Base-by-base conservation (phyloP, 163 green algal genomes). In the Coccomyxa subellipsoidea region DNA sequence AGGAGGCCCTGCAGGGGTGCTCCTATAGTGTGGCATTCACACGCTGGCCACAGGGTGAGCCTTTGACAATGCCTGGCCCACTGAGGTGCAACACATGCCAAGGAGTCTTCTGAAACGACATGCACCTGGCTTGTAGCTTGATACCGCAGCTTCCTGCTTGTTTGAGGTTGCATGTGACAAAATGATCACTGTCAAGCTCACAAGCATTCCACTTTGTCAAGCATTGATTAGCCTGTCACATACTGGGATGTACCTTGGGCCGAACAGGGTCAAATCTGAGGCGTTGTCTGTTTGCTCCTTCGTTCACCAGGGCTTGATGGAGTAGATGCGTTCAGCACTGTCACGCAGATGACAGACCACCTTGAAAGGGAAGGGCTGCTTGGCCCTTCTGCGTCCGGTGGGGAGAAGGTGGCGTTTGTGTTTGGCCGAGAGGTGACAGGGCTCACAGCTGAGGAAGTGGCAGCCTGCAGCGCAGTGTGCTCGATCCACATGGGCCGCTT, bases 381-480 rank as follows among this genome's bases (percentile, higher is more conserved):
- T 8, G n/a, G 47, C 47, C 47, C 47, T 66, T 66, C 47, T 0
- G 8, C 3, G 66, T 18, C 1, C 6, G 4, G 10, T 36, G 66
- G 29, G 27, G 29, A 73, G 8, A 73, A 36, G 32, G 72, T 85
- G 75, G 80, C 85, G 76, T n/a, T 95, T 18, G 82, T 95, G 32
- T 89, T 90, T 79, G 71, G 84, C 2, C 79, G 85, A 2, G 80
- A 87, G 25, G 76, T 86, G n/a, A 82, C 84, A 70, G 85, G 86
- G n/a, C 77, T 78, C 10, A 66, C 88, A 2, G 47, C 77, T 1
- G 85, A 86, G 23, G 91, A 91, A 23, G 81, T 90, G 0, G 83
- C 78, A 1, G 83, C 86, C 71, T 93, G 88, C 59, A 81, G 88
- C 75, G 88, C 66, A 80, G 84, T 79, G 1, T 88, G 79, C 76